phyloP scores from a whole-genome alignment of 352 stramenopile genomes.

The Plasmopara muralis region DNA sequence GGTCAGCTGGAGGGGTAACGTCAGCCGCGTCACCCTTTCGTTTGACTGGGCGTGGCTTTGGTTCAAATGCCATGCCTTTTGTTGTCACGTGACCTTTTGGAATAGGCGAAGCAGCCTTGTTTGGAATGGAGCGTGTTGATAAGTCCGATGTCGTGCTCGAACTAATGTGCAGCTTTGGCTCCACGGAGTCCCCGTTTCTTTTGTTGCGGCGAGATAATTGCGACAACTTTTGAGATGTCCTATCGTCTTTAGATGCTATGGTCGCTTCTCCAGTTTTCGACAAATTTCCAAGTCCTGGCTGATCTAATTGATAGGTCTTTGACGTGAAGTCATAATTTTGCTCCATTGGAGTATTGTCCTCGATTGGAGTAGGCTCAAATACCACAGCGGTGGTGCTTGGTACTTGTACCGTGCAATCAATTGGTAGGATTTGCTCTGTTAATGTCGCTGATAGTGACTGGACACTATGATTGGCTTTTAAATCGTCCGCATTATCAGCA shows the following conservation, averaged over 20 bases:
- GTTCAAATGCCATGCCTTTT: slow-evolving; percentile 1
- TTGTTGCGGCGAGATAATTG: slow-evolving; percentile 12
- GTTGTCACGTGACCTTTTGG: not conserved
- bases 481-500: slow-evolving; percentile 11
- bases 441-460: slow-evolving; percentile 6
- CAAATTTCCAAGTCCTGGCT: too few species aligned
- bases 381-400: not conserved
- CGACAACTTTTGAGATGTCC: slow-evolving; percentile 2
- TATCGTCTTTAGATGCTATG: not conserved
- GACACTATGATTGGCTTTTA: not conserved
- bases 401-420: not conserved
- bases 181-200: slow-evolving; percentile 13
- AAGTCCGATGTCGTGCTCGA: not conserved
- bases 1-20: slow-evolving; percentile 9
- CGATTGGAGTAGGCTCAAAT: not conserved
- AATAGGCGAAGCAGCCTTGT: too few species aligned
- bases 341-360: not conserved
- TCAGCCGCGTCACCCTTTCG: slow-evolving; percentile 13
- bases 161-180: slow-evolving; percentile 5
- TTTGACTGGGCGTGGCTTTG: slow-evolving; percentile 10
- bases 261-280: too few species aligned
- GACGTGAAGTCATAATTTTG: too few species aligned
- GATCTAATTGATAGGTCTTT: too few species aligned
- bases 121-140: not conserved
- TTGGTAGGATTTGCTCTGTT: not conserved